A percentile compares a stretch with the other conserved stretches of the same genome.
phyloP scores from a whole-genome alignment of 2,329 filamentous ascomycete species.

The Neophaeococcomyces mojaviensis region DNA sequence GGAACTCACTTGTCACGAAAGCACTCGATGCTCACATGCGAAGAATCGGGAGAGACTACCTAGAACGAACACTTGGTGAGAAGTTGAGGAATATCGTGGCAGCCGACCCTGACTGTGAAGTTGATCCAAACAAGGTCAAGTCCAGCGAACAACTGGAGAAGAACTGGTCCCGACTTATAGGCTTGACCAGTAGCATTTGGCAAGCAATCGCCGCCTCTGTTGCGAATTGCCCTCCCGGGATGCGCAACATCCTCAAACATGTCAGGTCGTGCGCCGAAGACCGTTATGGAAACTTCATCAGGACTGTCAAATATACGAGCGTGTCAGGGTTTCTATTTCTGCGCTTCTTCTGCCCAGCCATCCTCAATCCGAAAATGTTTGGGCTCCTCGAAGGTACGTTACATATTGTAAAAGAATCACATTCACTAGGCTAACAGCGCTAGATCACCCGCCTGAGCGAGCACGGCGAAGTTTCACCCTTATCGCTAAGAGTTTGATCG shows the following conservation, averaged over 20 bases:
- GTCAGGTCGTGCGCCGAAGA: slow-evolving; percentile 89
- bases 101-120: slow-evolving; percentile 84
- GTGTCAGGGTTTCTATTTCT: slow-evolving; percentile 92
- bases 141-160: slow-evolving; percentile 64
- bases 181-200: slow-evolving; percentile 77
- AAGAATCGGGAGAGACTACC: slow-evolving; percentile 81
- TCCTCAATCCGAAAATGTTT: slow-evolving; percentile 89
- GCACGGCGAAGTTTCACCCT: slow-evolving; percentile 84
- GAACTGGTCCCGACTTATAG: slow-evolving; percentile 73
- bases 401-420: slow-evolving; percentile 6
- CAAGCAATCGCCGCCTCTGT: slow-evolving; percentile 71
- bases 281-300: slow-evolving; percentile 84
- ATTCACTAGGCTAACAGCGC: slow-evolving; percentile 20
- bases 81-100: slow-evolving; percentile 86
- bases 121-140: slow-evolving; percentile 74
- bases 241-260: slow-evolving; percentile 81
- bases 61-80: slow-evolving; percentile 78
- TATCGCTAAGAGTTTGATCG: slow-evolving; percentile 86
- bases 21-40: slow-evolving; percentile 94
- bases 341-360: slow-evolving; percentile 92
- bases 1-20: slow-evolving; percentile 89
- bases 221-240: slow-evolving; percentile 66
- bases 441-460: slow-evolving; percentile 72
- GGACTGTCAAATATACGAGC: slow-evolving; percentile 84
- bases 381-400: slow-evolving; percentile 64